Conservation (phyloP, 805 yeast genomes). For the Komagataella pseudopastoris region DNA sequence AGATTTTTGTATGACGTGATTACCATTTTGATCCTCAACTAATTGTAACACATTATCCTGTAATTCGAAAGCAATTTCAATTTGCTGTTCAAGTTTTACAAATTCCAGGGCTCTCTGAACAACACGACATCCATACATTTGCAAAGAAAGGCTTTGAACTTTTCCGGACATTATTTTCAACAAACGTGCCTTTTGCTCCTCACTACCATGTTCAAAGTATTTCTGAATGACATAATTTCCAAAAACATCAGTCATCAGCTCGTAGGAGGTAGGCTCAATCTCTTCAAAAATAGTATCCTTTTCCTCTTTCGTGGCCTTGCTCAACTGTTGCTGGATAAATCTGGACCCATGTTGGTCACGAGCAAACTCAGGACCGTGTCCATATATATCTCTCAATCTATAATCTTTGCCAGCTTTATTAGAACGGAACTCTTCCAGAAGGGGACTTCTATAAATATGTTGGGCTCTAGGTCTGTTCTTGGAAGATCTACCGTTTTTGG, state of each 20-base stretch:
- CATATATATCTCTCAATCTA: constrained; percentile 61
- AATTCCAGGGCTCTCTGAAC: constrained; percentile 88
- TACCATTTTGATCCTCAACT: constrained; percentile 94
- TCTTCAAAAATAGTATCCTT: constrained; percentile 77
- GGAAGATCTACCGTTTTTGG: background rate
- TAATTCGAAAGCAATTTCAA: constrained; percentile 57
- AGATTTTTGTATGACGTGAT: constrained; percentile 93
- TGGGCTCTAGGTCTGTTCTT: background rate
- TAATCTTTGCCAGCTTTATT: constrained; percentile 45
- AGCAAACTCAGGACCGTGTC: constrained; percentile 82
- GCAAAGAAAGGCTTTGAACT: constrained; percentile 64
- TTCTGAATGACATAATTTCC: constrained; percentile 97
- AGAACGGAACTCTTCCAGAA: constrained; percentile 74
- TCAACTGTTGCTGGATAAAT: constrained; percentile 83
- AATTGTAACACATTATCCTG: constrained; percentile 42
- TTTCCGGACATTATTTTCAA: constrained; percentile 63
- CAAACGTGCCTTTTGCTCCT: constrained; percentile 53
- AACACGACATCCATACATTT: constrained; percentile 97
- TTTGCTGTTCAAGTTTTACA: constrained; percentile 49
- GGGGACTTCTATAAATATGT: constrained; percentile 54
- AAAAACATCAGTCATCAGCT: constrained; percentile 89
- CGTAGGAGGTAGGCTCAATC: constrained; percentile 59
- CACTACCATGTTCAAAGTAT: constrained; percentile 73
- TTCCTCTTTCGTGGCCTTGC: constrained; percentile 47
- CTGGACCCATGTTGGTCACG: constrained; percentile 97